phyloP scores from a whole-genome alignment of 805 yeast species.

The Lachancea waltii region DNA sequence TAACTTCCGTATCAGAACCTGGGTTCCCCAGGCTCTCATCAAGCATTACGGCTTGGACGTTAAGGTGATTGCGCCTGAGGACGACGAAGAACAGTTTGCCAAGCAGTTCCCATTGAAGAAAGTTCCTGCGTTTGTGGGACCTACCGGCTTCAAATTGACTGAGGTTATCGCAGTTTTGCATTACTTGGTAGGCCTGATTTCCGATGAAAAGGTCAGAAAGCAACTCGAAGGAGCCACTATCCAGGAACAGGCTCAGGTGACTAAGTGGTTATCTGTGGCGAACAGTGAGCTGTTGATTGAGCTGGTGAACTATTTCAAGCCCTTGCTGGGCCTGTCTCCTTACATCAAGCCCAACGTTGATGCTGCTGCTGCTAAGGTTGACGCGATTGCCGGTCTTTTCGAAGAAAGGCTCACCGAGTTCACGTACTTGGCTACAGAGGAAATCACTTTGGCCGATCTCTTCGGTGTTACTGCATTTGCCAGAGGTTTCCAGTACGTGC shows the following conservation, averaged over 20 bases:
- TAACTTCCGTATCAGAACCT: conserved; percentile 36
- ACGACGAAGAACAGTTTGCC: conserved; percentile 35
- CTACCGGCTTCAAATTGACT: conserved; percentile 64
- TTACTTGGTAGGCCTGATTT: conserved; percentile 39
- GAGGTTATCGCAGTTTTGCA: conserved; percentile 60
- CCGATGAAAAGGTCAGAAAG: conserved; percentile 32
- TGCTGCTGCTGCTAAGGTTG: conserved; percentile 36
- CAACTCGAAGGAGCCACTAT: conserved; percentile 48
- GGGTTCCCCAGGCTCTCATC: conserved; percentile 45
- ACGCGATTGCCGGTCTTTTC: conserved; percentile 36
- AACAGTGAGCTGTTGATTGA: conserved; percentile 57
- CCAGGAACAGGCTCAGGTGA: conserved; percentile 33
- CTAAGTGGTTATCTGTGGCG: conserved; percentile 73
- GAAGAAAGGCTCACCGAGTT: conserved; percentile 53
- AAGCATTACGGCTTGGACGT: conserved; percentile 56
- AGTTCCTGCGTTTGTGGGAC: conserved; percentile 64
- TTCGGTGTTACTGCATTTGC: conserved; percentile 42
- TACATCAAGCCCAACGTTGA: conserved; percentile 70
- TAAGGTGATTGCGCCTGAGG: conserved; percentile 35
- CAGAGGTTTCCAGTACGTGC: conserved; percentile 53
- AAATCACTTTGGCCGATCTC: conserved; percentile 59
- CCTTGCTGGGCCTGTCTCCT: conserved; percentile 58
- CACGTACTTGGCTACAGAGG: conserved; percentile 70
- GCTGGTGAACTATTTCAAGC: conserved; percentile 46
- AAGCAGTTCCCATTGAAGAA: conserved; percentile 57